phyloP scores from a whole-genome alignment of 129 eudicot genomes.

The Silybum marianum region DNA sequence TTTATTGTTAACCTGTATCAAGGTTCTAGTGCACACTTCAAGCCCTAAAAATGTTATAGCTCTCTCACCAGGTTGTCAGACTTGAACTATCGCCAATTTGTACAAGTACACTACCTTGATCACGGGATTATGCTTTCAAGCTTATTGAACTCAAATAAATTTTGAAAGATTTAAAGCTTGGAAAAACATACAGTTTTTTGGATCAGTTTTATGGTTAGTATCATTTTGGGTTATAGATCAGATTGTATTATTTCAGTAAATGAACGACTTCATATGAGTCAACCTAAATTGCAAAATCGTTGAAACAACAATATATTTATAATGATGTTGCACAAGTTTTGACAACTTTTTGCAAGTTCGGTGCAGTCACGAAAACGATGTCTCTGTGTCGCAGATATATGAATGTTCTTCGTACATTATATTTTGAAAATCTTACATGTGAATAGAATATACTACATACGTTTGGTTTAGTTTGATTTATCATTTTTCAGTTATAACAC shows the following conservation, averaged over 20 bases:
- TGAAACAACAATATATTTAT: no score
- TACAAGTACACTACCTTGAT: background rate
- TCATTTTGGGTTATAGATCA: background rate
- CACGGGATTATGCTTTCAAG: background rate
- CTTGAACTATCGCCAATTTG: background rate
- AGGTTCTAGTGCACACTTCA: background rate
- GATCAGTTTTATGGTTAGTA: background rate
- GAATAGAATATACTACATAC: background rate
- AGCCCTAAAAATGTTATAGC: background rate
- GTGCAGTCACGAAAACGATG: background rate
- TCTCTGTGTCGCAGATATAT: background rate
- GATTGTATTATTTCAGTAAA: no score
- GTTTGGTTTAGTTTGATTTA: background rate
- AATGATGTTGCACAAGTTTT: background rate
- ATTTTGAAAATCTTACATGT: background rate
- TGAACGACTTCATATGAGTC: background rate
- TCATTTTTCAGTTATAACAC: background rate
- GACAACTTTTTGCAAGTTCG: background rate
- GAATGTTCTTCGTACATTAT: background rate
- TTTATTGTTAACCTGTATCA: background rate
- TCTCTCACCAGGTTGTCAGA: background rate
- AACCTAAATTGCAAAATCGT: background rate
- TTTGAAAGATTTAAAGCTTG: background rate
- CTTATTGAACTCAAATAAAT: background rate
- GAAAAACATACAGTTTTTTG: background rate